Evolutionary conservation across 495 filamentous ascomycete genomes (phyloP), one percentile per base, ranked within the genome.

Genomic region (Neurospora sp.): DNA sequence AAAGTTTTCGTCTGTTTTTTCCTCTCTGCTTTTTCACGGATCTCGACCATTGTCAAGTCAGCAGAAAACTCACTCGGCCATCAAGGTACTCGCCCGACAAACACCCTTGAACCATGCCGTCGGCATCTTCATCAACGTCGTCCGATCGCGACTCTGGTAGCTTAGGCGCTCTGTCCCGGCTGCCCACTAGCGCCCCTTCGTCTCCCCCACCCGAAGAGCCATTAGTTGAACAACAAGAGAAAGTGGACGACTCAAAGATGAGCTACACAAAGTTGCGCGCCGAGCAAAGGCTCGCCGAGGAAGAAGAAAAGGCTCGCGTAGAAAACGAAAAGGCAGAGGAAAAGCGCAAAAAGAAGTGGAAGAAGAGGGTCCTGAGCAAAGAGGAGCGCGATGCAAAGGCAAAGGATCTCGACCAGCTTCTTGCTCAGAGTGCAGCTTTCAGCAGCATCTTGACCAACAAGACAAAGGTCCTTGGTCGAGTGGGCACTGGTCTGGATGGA

Each of bases 381-480:
- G 81, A 80, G 42, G 88, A 90, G 72, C 81, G 86, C 42, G 80
- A 86, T 80, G 77, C 78, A 0, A 86, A 87, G 73, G 86, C 85
- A 3, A 83, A 82, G 75, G 81, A 87, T 71, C 77, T 89, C 2
- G 83, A 89, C 47, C 78, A 82, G 68, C 79, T 89, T 27, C 78
- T 89, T 38, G 80, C 77, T 4, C 81, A 85, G 72, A 85, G 82
- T 69, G 81, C 79, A 5, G 79, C 82, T 0, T 89, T 88, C 69
- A 85, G 84, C 69, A 82, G 86, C 59, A 86, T 87, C 18, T 75
- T 89, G 6, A 88, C 85, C 1, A 82, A 85, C 73, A 89, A 87
- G 77, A 89, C 87, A 0, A 80, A 86, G 59, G 86, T 82, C 0
- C 81, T 89, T 1, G 87, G 87, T 14, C 83, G 86, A 31, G 85